Base-by-base conservation (phyloP, 2,329 filamentous ascomycete species). In the Dryadomyces quercus-mongolicae region DNA sequence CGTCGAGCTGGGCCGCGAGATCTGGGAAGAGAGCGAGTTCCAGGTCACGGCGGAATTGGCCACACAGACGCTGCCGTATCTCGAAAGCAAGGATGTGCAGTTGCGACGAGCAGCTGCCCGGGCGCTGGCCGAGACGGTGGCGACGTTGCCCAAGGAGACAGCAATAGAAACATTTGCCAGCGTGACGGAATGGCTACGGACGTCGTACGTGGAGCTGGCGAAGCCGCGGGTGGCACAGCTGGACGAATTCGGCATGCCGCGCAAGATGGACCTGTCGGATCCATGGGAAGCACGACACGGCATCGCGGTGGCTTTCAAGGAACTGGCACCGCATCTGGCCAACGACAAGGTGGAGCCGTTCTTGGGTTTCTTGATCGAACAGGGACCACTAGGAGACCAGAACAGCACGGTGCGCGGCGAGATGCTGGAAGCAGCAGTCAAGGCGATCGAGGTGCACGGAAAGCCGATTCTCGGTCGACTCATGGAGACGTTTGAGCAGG, bases 11-110 rank as follows among this genome's bases (percentile, higher is more conserved):
- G 92, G 87, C 7, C 79, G 77, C 52, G 87, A 92, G 13, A 95
- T 98, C 40, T 98, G 93, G 93, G 89, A 95, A 63, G 93, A 96
- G 64, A 95, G 92, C 65, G 85, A 81, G 8, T 85, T 97, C 57
- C 72, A 85, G 56, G 71, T 92, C 13, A 77, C 80, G 1, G 71
- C 80, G 20, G 75, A 85, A 7, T 78, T 87, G 9, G 81, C 87
- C 8, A 67, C 75, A 55, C 79, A 77, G 61, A 84, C 91, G 64
- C 71, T 95, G 50, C 82, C 84, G 0, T 97, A 95, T 65, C 73
- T 97, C 12, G 80, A 88, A 60, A 88, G 82, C 60, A 80, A 82
- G 60, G 92, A 97, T 62, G 78, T 78, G 20, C 89, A 94, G 64
- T 80, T 97, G 25, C 82, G 93, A 53, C 80, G 88, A 59, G 87